Evolutionary conservation across 805 yeast genomes (phyloP).

Genomic region (Myxozyma nipponensis): DNA sequence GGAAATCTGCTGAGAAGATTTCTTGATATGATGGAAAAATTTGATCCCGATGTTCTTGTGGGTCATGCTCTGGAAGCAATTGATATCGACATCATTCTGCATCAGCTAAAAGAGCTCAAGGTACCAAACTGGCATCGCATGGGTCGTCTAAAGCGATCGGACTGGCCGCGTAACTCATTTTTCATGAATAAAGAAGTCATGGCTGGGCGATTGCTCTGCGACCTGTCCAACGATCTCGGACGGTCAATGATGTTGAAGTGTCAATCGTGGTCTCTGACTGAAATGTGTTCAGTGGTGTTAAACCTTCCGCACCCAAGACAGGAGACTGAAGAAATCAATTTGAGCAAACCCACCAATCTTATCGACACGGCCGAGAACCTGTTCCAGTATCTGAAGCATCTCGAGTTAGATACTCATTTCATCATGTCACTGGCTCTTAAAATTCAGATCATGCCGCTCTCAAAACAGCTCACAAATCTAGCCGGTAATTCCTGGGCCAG

Average conservation of each 20-base stretch:
- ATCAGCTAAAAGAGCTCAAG: slow-evolving; percentile 69
- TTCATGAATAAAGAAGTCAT: slow-evolving; percentile 63
- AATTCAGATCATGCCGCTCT: slow-evolving; percentile 79
- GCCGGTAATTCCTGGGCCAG: slow-evolving; percentile 98
- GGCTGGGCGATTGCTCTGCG: slow-evolving; percentile 86
- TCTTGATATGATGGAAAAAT: slow-evolving; percentile 61
- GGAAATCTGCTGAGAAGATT: slow-evolving; percentile 69
- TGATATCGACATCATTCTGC: slow-evolving; percentile 73
- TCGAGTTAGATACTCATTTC: slow-evolving; percentile 59
- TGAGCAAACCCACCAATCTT: slow-evolving; percentile 48
- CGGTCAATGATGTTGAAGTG: slow-evolving; percentile 87
- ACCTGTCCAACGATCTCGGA: slow-evolving; percentile 91
- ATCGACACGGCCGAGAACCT: slow-evolving; percentile 63
- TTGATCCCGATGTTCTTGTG: slow-evolving; percentile 88
- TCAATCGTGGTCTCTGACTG: slow-evolving; percentile 89
- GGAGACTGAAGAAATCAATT: slow-evolving; percentile 66
- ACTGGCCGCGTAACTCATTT: slow-evolving; percentile 68
- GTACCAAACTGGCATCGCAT: slow-evolving; percentile 74
- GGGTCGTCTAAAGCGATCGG: slow-evolving; percentile 69
- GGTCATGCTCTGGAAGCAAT: slow-evolving; percentile 84
- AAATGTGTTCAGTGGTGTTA: slow-evolving; percentile 82
- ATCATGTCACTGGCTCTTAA: slow-evolving; percentile 76
- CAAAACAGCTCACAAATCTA: slow-evolving; percentile 84
- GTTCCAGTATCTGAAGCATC: slow-evolving; percentile 67
- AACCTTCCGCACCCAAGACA: slow-evolving; percentile 49